Percentiles rank a stretch among this genome's conserved stretches.
Conservation (phyloP, 768 basidiomycete genomes). For the Phanerodontia chrysosporium region DNA sequence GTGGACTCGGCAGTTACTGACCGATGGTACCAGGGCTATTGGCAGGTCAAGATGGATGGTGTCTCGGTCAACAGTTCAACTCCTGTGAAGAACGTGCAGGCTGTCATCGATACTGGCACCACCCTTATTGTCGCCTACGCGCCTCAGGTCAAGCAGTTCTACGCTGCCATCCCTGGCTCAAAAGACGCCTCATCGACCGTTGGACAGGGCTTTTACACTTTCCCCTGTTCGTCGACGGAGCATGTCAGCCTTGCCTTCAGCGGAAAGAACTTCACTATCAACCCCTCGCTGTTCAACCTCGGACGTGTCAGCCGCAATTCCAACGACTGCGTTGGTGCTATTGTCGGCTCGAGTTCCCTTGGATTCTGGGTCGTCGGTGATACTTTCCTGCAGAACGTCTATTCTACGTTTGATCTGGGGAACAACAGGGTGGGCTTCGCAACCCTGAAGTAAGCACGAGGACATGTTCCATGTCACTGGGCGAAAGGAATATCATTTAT, state of each 20-base stretch:
- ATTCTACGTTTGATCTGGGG: slow-evolving; percentile 38
- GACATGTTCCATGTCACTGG: too few relatives aligned
- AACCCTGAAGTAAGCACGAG: slow-evolving; percentile 8
- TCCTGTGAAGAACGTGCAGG: slow-evolving; percentile 10
- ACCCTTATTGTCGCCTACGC: slow-evolving; percentile 29
- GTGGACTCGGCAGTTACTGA: background rate
- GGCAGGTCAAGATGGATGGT: slow-evolving; percentile 34
- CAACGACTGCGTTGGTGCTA: slow-evolving; percentile 33
- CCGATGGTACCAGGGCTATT: slow-evolving; percentile 23
- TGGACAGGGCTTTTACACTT: slow-evolving; percentile 31
- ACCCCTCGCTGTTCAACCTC: slow-evolving; percentile 37
- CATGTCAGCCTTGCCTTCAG: slow-evolving; percentile 34
- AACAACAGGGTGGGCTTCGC: slow-evolving; percentile 19
- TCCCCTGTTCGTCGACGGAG: slow-evolving; percentile 29
- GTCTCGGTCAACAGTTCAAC: slow-evolving; percentile 23
- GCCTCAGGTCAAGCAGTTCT: slow-evolving; percentile 18
- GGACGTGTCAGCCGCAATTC: slow-evolving; percentile 30
- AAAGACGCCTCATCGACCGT: background rate
- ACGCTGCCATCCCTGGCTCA: slow-evolving; percentile 2
- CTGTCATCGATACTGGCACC: slow-evolving; percentile 36
- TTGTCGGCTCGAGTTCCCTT: slow-evolving; percentile 19
- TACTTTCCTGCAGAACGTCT: slow-evolving; percentile 43
- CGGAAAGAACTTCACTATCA: slow-evolving; percentile 34
- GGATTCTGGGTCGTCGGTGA: slow-evolving; percentile 35
- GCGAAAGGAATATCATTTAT: too few relatives aligned